phyloP scores from a whole-genome alignment of 768 basidiomycete genomes.

The Rhodocollybia butyracea region DNA sequence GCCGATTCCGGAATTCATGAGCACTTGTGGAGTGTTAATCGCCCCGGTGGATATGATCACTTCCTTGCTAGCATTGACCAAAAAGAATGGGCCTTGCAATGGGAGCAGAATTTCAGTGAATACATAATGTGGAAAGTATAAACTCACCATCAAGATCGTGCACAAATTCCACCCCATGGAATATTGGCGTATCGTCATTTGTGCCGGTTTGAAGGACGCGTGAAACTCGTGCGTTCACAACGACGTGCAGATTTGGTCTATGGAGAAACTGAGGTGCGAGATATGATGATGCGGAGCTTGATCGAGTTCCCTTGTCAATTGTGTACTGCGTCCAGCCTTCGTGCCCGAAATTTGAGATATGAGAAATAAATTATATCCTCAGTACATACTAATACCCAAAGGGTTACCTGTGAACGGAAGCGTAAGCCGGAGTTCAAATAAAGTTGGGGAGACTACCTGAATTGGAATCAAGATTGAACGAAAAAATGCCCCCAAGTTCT shows the following conservation, averaged over 20 bases:
- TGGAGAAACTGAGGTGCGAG: slow-evolving; percentile 21
- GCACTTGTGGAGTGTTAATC: slow-evolving; percentile 30
- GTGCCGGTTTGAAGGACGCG: slow-evolving; percentile 1
- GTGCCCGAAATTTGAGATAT: no score
- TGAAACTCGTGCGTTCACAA: slow-evolving; percentile 14
- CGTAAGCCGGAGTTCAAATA: no score
- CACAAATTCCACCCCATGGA: slow-evolving; percentile 7
- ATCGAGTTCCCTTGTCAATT: slow-evolving; percentile 21
- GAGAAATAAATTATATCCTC: no score
- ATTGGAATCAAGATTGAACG: no score
- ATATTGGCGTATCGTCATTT: neutral
- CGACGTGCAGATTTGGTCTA: slow-evolving; percentile 27
- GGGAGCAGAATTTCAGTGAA: no score
- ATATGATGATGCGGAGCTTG: slow-evolving; percentile 29
- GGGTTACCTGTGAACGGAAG: no score
- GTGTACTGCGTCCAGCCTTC: slow-evolving; percentile 20
- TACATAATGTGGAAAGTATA: no score
- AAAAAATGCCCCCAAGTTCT: no score
- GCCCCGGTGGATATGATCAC: slow-evolving; percentile 35
- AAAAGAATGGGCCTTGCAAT: no score
- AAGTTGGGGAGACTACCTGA: no score
- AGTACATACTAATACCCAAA: no score
- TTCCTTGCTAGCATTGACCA: slow-evolving; percentile 28
- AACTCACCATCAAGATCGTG: no score
- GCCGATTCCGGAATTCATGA: slow-evolving; percentile 33